Conservation (phyloP, 2,329 filamentous ascomycete genomes). For the Fusarium citri region DNA sequence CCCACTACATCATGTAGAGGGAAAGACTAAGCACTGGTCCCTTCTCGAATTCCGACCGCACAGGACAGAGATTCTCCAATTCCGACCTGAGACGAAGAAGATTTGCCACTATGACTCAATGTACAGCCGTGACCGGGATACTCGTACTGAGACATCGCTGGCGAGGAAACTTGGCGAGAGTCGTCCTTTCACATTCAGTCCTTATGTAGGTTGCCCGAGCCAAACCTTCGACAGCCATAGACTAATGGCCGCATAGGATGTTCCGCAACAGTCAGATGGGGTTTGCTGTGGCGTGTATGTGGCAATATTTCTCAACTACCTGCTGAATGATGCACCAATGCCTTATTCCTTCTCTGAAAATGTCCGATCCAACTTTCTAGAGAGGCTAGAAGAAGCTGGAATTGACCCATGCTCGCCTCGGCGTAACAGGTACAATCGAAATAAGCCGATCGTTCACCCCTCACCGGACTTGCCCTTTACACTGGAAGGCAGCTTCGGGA, state of each 20-base stretch:
- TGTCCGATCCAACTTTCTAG: background rate
- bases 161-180: background rate
- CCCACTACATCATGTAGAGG: background rate
- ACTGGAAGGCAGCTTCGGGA: background rate
- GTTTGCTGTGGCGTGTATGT: background rate
- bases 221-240: background rate
- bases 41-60: background rate
- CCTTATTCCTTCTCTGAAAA: fast-evolving
- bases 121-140: background rate
- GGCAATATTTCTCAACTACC: background rate
- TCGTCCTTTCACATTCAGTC: background rate
- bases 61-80: background rate
- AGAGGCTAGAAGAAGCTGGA: background rate
- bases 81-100: fast-evolving
- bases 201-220: background rate
- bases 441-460: background rate
- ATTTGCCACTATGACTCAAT: background rate
- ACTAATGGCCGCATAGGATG: background rate
- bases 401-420: background rate
- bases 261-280: background rate
- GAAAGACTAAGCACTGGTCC: background rate
- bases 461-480: background rate
- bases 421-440: background rate
- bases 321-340: background rate
- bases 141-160: background rate